These are phyloP conservation scores for Falciphora oryzae DNA, from an alignment of 2,329 filamentous ascomycete species.

Conservation along the genomic window DNA sequence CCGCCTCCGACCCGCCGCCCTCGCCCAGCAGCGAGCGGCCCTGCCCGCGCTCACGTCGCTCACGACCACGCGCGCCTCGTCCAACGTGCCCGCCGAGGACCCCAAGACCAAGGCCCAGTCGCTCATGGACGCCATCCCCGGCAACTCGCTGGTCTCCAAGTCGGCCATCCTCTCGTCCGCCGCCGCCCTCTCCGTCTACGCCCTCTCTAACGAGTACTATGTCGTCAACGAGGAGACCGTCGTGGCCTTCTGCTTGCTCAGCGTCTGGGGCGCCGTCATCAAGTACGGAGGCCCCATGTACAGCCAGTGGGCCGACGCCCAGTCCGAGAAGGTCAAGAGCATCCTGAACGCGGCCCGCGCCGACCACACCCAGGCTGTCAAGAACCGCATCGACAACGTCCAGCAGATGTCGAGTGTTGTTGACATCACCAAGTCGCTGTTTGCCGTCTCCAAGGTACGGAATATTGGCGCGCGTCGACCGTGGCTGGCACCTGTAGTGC, in stretches of 20 bases:
- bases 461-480: neutral
- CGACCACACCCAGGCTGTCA: constrained; percentile 93
- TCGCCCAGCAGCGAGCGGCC: constrained; percentile 50
- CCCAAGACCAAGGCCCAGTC: constrained; percentile 97
- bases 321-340: constrained; percentile 87
- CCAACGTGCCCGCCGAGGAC: constrained; percentile 76
- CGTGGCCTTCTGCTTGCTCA: constrained; percentile 85
- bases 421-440: constrained; percentile 93
- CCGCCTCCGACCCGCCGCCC: constrained; percentile 78
- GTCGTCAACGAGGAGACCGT: constrained; percentile 99
- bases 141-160: constrained; percentile 90
- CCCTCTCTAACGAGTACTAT: constrained; percentile 99
- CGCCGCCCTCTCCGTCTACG: constrained; percentile 85
- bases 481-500: neutral
- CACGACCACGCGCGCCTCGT: constrained; percentile 62
- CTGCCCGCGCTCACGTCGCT: constrained; percentile 68
- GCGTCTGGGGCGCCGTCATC: constrained; percentile 86
- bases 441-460: constrained; percentile 93
- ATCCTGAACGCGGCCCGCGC: constrained; percentile 91
- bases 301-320: constrained; percentile 82
- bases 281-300: constrained; percentile 93
- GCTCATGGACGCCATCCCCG: constrained; percentile 87
- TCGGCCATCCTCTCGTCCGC: constrained; percentile 92
- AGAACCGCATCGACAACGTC: constrained; percentile 89
- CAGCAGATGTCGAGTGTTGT: constrained; percentile 92